Base-by-base conservation (phyloP, 176 grass and related monocot genomes). In the Musa troglodytarum region DNA sequence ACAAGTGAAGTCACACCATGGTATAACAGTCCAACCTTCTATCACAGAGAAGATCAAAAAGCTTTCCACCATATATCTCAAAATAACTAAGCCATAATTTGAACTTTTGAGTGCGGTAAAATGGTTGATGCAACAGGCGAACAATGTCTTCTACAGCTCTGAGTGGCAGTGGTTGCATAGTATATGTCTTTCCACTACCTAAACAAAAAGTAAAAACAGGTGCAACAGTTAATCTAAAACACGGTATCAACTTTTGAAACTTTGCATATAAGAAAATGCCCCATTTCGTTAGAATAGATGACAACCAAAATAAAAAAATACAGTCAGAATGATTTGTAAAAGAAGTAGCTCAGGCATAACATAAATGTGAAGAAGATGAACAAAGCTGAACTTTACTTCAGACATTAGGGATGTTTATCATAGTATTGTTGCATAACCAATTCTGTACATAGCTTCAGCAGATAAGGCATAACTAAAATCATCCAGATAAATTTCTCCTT, bases 21-120 rank as follows among this genome's bases (percentile, higher is more conserved):
- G 20, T 72, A 81, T 64, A 21, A 59, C 81, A 74, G 11, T 29
- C 85, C 19, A 84, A 99, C 95, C 88, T 99, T 88, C 95, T 85
- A 54, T 99, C 90, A 17, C 86, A 99, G 57, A 99, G 86, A 86
- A 99, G 95, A 90, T 99, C 95, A 75, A 87, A 99, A 28, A 99
- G 95, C 79, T 99, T 99, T 62, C 95, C 95, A 12, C 95, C 95
- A 9, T 99, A 99, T 84, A 99, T 99, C 81, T 99, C 95, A 13
- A 99, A 99, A 76, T 89, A 99, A 82, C 95, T 99, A 82, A 99
- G 91, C 95, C 95, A 99, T 74, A 99, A 65, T 82, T 99, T 99
- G 79, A 99, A 94, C 66, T 92, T 94, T 85, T 99, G 95, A 82
- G 94, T 94, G 71, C 81, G 80, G 68, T 94, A 99, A 20, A 79